Evolutionary conservation across 805 yeast genomes (phyloP), one percentile per base, ranked within the genome.

Genomic region (Kodamaea laetipori): DNA sequence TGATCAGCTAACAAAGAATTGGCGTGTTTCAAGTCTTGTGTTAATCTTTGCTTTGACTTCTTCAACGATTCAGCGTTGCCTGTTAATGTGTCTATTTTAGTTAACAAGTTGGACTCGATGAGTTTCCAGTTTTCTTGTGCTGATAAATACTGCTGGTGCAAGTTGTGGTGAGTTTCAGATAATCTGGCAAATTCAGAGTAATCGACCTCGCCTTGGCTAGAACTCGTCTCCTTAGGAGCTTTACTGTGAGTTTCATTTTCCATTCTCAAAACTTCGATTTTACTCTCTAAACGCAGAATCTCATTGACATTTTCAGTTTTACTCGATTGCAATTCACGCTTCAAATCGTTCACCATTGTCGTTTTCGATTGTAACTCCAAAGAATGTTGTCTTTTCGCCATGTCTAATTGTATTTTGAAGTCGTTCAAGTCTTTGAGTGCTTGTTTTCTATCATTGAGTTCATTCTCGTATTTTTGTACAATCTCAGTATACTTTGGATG

Each of bases 81-180:
- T 3, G 59, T 44, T 19, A 71, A 50, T 4, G 60, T 63, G 26
- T 69, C 75, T 6, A 77, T 57, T 41, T 80, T 80, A 37, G 55
- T 58, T 45, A 77, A 76, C 46, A 89, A 70, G 3, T 80, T 71
- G 30, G 84, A 76, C 61, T 94, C 97, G 33, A 89, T 81, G 13
- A 81, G 68, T 44, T 84, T 82, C 95, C 96, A 88, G 59, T 84
- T 87, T 49, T 83, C 88, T 44, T 84, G 84, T 0, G 92, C 85
- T 11, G 82, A 75, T 6, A 86, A 76, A 51, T 86, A 84, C 59
- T 90, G 94, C 2, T 78, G 67, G 55, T 85, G 90, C 15, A 87
- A 56, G 11, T 74, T 65, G 34, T 76, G 79, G 50, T 82, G 81
- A 31, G 77, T 74, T 25, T 71, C 67, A 6, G 68, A 52, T 18